Base-by-base conservation (phyloP, 2,329 filamentous ascomycete genomes). In the Fusarium devonianum region DNA sequence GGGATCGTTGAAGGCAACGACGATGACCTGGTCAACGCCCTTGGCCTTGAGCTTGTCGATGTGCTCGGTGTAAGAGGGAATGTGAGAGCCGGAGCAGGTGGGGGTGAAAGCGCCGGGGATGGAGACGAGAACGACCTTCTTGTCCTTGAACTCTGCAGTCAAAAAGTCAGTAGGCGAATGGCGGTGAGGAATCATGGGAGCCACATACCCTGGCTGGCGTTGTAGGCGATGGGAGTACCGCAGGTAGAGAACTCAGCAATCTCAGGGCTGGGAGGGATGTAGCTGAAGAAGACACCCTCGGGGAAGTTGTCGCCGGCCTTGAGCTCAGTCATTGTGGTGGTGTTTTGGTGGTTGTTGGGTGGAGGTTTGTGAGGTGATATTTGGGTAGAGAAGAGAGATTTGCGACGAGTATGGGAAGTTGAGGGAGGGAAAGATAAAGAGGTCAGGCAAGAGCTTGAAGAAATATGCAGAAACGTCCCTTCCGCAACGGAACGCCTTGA, bases 281-380 rank as follows among this genome's bases (percentile, higher is more conserved):
- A 94, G 67, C 85, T 88, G 81, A 97, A 97, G 73, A 80, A 79
- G 55, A 96, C 87, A 65, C 82, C 88, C 64, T 85, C 78, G 63
- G 92, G 92, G 81, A 97, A 93, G 71, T 79, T 78, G 73, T 96
- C 90, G 69, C 92, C 92, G 71, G 82, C 82, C 73, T 92, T 86
- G 74, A 94, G 82, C 72, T 81, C 81, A 76, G 87, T 67, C 80
- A 82, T 81, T 40, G 55, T 65, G 30, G 28, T 33, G 49, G 42
- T 43, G 32, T 35, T 45, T 35, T 28, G 30, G 37, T 32, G 34
- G 33, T 39, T 37, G 38, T 26, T 18, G 16, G 16, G 23, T 10
- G 23, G 23, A 6, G 4, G 23, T 10, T 26, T 26, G 11, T 26
- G 23, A 26, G 23, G 23, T 4, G 23, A 12, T 26, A 26, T 26